phyloP scores from a whole-genome alignment of 352 stramenopile genomes.

The Aphanomyces invadans region DNA sequence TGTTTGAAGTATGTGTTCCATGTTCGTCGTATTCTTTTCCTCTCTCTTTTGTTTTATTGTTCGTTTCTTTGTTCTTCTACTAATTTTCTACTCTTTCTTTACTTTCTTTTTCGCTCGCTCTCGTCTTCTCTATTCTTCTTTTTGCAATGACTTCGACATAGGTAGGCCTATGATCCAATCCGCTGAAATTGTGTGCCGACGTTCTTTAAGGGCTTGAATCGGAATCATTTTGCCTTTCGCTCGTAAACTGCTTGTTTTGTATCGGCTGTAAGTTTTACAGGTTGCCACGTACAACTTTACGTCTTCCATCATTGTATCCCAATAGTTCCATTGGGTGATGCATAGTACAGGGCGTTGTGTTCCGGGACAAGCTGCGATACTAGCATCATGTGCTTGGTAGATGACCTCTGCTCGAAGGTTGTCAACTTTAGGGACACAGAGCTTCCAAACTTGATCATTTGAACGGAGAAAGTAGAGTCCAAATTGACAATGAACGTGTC shows the following conservation, averaged over 20 bases:
- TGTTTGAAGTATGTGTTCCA: too few relatives aligned
- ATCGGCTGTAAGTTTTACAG: background rate
- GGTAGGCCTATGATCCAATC: background rate
- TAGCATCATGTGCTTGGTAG: background rate
- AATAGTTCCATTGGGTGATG: background rate
- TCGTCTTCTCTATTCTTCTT: too few relatives aligned
- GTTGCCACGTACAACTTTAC: background rate
- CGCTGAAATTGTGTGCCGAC: background rate
- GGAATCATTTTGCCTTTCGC: background rate
- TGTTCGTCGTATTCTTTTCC: too few relatives aligned
- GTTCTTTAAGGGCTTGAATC: background rate
- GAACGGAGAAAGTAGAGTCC: background rate
- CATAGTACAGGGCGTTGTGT: background rate
- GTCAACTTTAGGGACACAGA: background rate
- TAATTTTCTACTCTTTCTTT: too few relatives aligned
- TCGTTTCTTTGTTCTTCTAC: too few relatives aligned
- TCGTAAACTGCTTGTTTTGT: background rate
- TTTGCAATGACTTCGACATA: too few relatives aligned
- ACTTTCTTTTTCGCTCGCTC: too few relatives aligned
- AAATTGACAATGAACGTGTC: background rate
- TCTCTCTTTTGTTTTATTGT: too few relatives aligned
- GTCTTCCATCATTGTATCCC: background rate
- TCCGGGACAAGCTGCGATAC: background rate
- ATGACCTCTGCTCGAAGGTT: background rate
- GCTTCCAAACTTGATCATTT: background rate